Percentiles rank a stretch among this genome's conserved stretches.
Conservation (phyloP, 257 asterid species). For the Solanum arcanum region DNA sequence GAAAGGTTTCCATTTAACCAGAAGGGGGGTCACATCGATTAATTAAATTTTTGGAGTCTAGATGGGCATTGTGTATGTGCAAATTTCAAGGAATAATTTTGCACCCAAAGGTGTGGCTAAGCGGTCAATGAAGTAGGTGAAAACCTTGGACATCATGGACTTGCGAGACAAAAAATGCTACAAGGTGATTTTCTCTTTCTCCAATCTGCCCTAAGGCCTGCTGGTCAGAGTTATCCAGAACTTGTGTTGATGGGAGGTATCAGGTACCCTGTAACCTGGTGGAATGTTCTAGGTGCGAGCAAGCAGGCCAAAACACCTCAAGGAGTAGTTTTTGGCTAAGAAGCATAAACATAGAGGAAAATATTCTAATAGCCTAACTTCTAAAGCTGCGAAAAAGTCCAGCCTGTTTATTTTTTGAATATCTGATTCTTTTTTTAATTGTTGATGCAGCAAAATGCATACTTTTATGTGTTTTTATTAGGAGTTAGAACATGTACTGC, state of each 20-base stretch:
- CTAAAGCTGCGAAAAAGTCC: background rate
- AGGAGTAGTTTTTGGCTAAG: background rate
- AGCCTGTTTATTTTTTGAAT: background rate
- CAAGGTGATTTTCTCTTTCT: background rate
- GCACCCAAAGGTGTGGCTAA: background rate
- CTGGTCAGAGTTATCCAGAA: background rate
- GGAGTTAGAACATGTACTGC: background rate
- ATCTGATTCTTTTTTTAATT: background rate
- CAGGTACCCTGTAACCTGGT: background rate
- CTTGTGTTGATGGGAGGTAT: background rate
- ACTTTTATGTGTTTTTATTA: background rate
- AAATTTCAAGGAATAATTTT: background rate
- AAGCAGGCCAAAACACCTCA: background rate
- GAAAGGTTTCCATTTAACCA: background rate
- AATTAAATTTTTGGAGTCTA: background rate
- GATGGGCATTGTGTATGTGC: background rate
- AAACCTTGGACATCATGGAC: background rate
- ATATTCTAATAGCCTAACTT: background rate
- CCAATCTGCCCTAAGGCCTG: background rate
- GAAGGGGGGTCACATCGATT: background rate
- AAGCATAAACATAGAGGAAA: background rate
- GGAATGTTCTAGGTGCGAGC: background rate
- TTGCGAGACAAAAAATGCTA: background rate
- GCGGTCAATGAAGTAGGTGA: background rate
- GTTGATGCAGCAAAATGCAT: background rate